Conservation (phyloP, 2,329 filamentous ascomycete species). For the Ophiostoma novo-ulmi region DNA sequence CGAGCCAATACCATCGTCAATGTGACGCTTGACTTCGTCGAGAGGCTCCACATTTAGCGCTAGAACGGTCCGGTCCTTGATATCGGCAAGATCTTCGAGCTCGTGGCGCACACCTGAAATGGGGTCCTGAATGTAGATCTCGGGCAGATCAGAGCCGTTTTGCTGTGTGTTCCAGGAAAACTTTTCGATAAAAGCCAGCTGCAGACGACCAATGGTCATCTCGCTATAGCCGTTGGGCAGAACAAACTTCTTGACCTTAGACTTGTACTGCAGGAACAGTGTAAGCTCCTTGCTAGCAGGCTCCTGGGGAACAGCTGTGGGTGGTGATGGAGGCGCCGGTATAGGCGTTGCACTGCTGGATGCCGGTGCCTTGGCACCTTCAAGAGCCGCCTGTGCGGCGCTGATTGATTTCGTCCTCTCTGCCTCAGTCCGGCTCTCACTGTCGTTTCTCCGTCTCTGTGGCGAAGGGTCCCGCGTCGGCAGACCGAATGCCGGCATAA, state of each 20-base stretch:
- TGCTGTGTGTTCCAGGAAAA: slow-evolving; percentile 98
- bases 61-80: slow-evolving; percentile 92
- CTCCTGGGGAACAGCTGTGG: not conserved
- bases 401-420: slow-evolving; percentile 25
- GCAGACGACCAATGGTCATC: slow-evolving; percentile 78
- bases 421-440: slow-evolving; percentile 15
- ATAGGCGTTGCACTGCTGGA: not conserved
- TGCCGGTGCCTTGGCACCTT: slow-evolving; percentile 12
- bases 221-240: slow-evolving; percentile 78
- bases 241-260: slow-evolving; percentile 93
- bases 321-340: not conserved
- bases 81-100: slow-evolving; percentile 83
- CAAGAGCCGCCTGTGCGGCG: slow-evolving; percentile 20
- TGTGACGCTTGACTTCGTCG: slow-evolving; percentile 93
- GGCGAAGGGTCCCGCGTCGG: slow-evolving; percentile 30
- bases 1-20: slow-evolving; percentile 82
- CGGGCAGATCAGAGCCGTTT: slow-evolving; percentile 85
- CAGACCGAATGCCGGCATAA: slow-evolving; percentile 36
- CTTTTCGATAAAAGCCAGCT: slow-evolving; percentile 97
- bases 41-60: slow-evolving; percentile 88
- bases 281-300: slow-evolving; percentile 75
- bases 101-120: slow-evolving; percentile 96
- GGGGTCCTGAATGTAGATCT: slow-evolving; percentile 96
- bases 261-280: slow-evolving; percentile 92
- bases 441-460: slow-evolving; percentile 1